A percentile compares a stretch with the other conserved stretches of the same genome.
Conservation (phyloP, 1,139 yeast genomes). For the Meyerozyma guilliermondii region DNA sequence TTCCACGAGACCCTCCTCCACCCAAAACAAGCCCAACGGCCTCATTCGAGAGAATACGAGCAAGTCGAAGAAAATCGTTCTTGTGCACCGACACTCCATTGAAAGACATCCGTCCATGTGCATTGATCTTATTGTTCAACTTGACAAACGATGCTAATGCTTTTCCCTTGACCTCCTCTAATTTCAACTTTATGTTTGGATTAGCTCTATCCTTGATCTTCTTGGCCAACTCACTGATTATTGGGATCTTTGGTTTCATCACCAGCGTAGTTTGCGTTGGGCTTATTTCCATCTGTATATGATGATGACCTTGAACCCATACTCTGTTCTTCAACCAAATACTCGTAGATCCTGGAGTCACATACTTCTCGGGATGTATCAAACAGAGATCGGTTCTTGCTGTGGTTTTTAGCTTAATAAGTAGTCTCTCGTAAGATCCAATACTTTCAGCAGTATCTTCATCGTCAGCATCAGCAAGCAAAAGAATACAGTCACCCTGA, state of each 20-base stretch:
- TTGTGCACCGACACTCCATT: slow-evolving; percentile 60
- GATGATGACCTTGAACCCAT: slow-evolving; percentile 95
- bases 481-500: slow-evolving; percentile 85
- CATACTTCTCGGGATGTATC: slow-evolving; percentile 77
- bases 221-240: slow-evolving; percentile 36
- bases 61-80: slow-evolving; percentile 83
- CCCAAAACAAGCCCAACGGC: slow-evolving; percentile 94
- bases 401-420: slow-evolving; percentile 73
- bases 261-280: slow-evolving; percentile 12
- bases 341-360: slow-evolving; percentile 79
- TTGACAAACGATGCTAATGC: slow-evolving; percentile 24
- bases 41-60: slow-evolving; percentile 84
- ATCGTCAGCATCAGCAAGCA: slow-evolving; percentile 64
- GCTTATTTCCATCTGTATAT: slow-evolving; percentile 57
- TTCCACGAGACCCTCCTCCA: slow-evolving; percentile 97
- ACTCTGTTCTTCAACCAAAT: slow-evolving; percentile 78
- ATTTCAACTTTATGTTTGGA: slow-evolving; percentile 27
- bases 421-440: slow-evolving; percentile 80
- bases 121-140: slow-evolving; percentile 15
- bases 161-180: slow-evolving; percentile 29
- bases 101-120: slow-evolving; percentile 8
- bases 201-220: slow-evolving; percentile 30
- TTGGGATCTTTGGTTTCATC: slow-evolving; percentile 15
- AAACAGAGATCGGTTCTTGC: slow-evolving; percentile 86
- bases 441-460: slow-evolving; percentile 60